These are phyloP conservation scores for Usnea hakonensis DNA, from an alignment of 495 filamentous ascomycete species.

Conservation along the genomic window DNA sequence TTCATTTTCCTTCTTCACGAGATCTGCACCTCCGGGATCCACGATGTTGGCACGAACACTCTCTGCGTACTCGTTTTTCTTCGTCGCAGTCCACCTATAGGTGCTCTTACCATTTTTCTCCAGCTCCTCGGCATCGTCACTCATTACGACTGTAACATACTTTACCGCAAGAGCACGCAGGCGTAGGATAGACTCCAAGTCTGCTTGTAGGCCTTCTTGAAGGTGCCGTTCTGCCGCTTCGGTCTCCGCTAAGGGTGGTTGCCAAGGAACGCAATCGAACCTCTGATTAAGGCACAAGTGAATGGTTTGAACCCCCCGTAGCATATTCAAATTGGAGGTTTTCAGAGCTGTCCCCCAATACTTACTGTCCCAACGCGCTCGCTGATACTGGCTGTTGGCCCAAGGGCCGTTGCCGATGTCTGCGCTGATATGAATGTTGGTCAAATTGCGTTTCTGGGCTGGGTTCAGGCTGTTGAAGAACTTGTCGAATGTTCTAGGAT, in stretches of 20 bases:
- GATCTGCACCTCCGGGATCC: not conserved
- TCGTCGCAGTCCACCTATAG: not conserved
- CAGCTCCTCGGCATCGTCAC: not conserved
- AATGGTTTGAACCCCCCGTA: not conserved
- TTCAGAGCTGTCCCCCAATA: not conserved
- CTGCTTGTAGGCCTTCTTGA: not conserved
- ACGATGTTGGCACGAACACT: not conserved
- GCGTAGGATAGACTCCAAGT: not conserved
- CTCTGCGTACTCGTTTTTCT: not conserved
- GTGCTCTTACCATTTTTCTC: not conserved
- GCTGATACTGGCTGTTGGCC: not conserved
- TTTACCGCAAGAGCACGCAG: not conserved
- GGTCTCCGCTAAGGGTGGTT: not conserved
- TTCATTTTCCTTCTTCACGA: not conserved
- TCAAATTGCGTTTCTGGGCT: constrained; percentile 8
- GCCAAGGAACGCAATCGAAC: not conserved
- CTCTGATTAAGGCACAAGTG: not conserved
- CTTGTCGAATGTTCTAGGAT: not conserved
- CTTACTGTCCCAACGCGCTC: not conserved
- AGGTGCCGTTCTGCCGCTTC: not conserved
- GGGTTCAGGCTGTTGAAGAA: constrained; percentile 9
- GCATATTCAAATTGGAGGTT: not conserved
- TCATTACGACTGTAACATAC: not conserved
- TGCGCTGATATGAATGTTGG: not conserved
- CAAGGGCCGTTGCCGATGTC: not conserved